phyloP scores from a whole-genome alignment of 2,329 filamentous ascomycete species.

The Sporothrix inflata region DNA sequence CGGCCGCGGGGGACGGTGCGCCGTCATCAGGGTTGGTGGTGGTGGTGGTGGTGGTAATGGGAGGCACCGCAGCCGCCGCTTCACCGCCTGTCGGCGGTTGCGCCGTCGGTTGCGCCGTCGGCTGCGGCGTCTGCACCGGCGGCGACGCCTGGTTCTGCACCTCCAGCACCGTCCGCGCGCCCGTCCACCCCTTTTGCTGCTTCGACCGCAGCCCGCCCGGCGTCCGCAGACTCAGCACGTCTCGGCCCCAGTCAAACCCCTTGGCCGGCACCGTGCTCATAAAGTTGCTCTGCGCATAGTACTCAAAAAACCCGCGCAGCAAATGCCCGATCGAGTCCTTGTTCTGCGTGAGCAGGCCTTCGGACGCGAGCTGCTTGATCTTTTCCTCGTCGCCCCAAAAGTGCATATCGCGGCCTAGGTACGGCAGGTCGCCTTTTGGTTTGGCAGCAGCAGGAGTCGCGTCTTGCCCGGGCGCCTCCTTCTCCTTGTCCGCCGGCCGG shows the following conservation, averaged over 20 bases:
- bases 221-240: constrained; percentile 78
- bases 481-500: constrained; percentile 42
- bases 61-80: neutral
- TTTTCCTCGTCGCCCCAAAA: constrained; percentile 78
- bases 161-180: constrained; percentile 72
- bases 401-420: constrained; percentile 69
- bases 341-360: constrained; percentile 68
- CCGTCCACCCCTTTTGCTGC: constrained; percentile 80
- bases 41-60: no score
- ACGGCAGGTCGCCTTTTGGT: constrained; percentile 46
- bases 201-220: constrained; percentile 72
- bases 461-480: constrained; percentile 33
- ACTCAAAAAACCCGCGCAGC: constrained; percentile 84
- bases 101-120: neutral
- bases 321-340: constrained; percentile 69
- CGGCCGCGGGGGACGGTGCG: neutral
- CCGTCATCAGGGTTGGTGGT: no score
- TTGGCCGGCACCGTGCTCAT: constrained; percentile 55
- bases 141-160: constrained; percentile 45
- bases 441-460: constrained; percentile 28
- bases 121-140: constrained; percentile 13
- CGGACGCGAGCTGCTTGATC: constrained; percentile 63
- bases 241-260: constrained; percentile 78
- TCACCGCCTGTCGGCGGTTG: neutral
- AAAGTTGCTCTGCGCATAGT: constrained; percentile 69